Evolutionary conservation across 176 grass and related monocot genomes (phyloP).

Genomic region (sorghum (Sorghum bicolor)): Sorghum_bicolor_NCBIv3 NC_012879.2:2505501-2506000

Average conservation of each 20-base stretch:
- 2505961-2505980: conserved; percentile 72
- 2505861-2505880: conserved; percentile 84
- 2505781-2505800: neutral
- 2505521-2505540: no score
- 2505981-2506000: conserved; percentile 67
- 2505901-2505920: conserved; percentile 66
- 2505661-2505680: no score
- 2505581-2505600: neutral
- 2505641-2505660: no score
- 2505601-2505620: neutral
- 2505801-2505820: conserved; percentile 49
- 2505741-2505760: no score
- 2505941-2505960: conserved; percentile 65
- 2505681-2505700: no score
- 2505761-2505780: no score
- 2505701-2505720: no score
- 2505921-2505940: conserved; percentile 54
- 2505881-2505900: conserved; percentile 73
- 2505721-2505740: no score
- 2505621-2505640: neutral
- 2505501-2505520: no score
- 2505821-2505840: conserved; percentile 56
- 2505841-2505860: conserved; percentile 77
- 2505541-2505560: neutral
- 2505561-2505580: neutral